Conservation (phyloP, 768 basidiomycete genomes). For the Dacryopinax spathularia region DNA sequence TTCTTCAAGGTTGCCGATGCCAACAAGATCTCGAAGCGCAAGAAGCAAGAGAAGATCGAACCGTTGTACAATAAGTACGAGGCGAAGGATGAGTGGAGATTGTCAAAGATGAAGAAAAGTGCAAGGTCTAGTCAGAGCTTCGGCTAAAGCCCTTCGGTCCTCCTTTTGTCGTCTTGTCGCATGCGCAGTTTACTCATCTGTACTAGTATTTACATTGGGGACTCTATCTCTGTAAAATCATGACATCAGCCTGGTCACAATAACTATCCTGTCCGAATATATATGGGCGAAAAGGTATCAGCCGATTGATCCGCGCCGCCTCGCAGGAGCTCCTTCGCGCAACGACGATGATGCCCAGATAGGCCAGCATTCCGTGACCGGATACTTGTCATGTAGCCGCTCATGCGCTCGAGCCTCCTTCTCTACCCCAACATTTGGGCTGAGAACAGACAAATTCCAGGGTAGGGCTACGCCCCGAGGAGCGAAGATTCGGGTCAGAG, state of each 20-base stretch:
- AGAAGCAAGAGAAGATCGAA: constrained; percentile 92
- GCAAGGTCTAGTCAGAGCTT: constrained; percentile 92
- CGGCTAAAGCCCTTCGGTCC: no score
- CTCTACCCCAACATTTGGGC: neutral
- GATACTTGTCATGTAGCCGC: neutral
- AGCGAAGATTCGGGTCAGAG: neutral
- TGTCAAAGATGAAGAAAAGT: constrained; percentile 83
- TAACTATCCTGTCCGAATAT: no score
- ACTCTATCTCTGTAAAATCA: neutral
- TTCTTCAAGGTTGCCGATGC: constrained; percentile 98
- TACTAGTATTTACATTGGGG: neutral
- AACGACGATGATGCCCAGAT: neutral
- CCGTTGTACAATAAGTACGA: constrained; percentile 92
- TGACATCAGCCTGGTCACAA: neutral
- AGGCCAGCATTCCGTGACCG: neutral
- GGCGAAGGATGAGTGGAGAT: constrained; percentile 86
- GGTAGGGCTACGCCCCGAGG: neutral
- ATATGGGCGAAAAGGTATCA: neutral
- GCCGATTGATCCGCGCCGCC: neutral
- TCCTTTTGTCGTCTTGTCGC: no score
- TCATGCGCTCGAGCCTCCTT: neutral
- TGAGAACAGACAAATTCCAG: neutral
- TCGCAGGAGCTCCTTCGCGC: neutral
- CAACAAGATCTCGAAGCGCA: constrained; percentile 94
- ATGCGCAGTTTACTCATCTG: neutral